These are phyloP conservation scores for Globisporangium sylvaticum DNA, from an alignment of 352 stramenopile species.

Conservation along the genomic window DNA sequence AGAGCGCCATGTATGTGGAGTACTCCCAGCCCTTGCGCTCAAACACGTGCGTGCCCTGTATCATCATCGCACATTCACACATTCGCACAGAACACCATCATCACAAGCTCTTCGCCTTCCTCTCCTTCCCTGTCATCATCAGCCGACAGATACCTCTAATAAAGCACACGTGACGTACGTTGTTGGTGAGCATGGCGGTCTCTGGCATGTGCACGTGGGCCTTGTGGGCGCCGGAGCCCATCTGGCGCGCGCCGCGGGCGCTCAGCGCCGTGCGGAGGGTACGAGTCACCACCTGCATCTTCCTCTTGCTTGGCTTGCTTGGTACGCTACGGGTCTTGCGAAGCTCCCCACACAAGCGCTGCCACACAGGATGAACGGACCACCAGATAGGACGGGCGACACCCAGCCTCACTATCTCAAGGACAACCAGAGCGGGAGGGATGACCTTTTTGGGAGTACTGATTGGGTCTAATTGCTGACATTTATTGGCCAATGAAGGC, in stretches of 20 bases:
- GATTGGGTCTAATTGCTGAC: conserved; percentile 7
- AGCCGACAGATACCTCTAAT: not conserved
- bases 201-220: conserved; percentile 75
- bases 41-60: conserved; percentile 71
- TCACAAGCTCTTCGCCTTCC: not conserved
- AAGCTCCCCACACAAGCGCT: not conserved
- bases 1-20: conserved; percentile 72
- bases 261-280: conserved; percentile 25
- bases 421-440: not conserved
- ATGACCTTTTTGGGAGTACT: conserved; percentile 1
- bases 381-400: conserved; percentile 16
- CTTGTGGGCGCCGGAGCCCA: conserved; percentile 46
- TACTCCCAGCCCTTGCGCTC: conserved; percentile 83
- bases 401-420: not conserved
- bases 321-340: conserved; percentile 6
- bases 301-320: conserved; percentile 8
- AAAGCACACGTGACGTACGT: conserved; percentile 37
- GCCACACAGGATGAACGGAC: conserved; percentile 9
- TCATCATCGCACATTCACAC: not conserved
- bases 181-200: conserved; percentile 86
- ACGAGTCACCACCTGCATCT: conserved; percentile 33
- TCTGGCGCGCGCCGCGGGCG: conserved; percentile 38
- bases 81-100: not conserved
- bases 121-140: not conserved
- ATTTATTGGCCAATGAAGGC: not conserved